A percentile compares a stretch with the other conserved stretches of the same genome.
Evolutionary conservation across 805 yeast species (phyloP).

Genomic region (Saturnispora gosingensis): DNA sequence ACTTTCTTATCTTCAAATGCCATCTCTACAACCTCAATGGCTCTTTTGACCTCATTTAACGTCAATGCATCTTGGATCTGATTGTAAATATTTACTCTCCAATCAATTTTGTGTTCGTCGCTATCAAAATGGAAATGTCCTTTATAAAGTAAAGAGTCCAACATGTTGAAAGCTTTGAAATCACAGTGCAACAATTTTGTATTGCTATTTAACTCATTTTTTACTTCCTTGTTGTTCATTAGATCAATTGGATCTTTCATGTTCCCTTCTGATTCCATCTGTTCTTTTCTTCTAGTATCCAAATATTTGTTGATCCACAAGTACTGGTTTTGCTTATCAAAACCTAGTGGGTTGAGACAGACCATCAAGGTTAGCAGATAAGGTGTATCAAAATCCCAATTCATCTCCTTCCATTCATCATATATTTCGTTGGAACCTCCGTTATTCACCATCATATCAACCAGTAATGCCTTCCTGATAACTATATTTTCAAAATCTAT

Average conservation of each 20-base stretch:
- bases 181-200: not conserved
- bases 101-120: not conserved
- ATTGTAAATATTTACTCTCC: not conserved
- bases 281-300: not conserved
- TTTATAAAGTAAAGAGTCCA: not conserved
- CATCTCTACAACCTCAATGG: not conserved
- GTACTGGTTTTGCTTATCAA: not conserved
- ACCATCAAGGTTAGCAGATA: not conserved
- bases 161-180: not conserved
- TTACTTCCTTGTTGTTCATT: not conserved
- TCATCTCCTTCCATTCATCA: not conserved
- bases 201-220: not conserved
- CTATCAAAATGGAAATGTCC: not conserved
- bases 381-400: slow-evolving; percentile 2
- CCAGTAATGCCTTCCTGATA: not conserved
- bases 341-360: not conserved
- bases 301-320: not conserved
- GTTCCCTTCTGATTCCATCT: not conserved
- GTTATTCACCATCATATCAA: not conserved
- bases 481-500: not conserved
- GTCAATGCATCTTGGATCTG: not conserved
- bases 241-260: not conserved
- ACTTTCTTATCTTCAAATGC: not conserved
- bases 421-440: not conserved
- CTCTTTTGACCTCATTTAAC: not conserved